A percentile compares a stretch with the other conserved stretches of the same genome.
Conservation (phyloP, 2,329 filamentous ascomycete species). For the Davidsoniella virescens region DNA sequence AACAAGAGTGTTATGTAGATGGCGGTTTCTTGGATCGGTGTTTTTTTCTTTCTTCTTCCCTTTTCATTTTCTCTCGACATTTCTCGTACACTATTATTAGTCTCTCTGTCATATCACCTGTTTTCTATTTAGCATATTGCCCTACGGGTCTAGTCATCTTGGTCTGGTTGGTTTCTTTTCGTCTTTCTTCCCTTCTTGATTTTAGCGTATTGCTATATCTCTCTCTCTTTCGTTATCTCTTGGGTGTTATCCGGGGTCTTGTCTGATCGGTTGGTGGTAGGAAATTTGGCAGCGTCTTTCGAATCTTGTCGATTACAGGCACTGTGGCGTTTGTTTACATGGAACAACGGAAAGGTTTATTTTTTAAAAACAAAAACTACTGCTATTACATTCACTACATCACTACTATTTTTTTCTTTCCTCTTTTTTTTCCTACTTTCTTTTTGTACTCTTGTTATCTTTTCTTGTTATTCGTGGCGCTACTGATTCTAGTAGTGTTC, state of each 20-base stretch:
- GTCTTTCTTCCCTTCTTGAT: constrained; percentile 1
- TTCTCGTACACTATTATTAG: neutral
- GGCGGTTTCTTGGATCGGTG: neutral
- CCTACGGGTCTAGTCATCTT: neutral
- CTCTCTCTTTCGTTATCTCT: neutral
- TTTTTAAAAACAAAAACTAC: too few relatives aligned
- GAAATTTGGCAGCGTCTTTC: too few relatives aligned
- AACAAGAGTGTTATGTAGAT: constrained; percentile 40
- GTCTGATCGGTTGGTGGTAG: neutral
- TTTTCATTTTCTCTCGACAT: neutral
- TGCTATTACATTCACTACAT: too few relatives aligned
- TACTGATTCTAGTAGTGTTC: too few relatives aligned
- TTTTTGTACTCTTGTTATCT: too few relatives aligned
- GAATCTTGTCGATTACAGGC: too few relatives aligned
- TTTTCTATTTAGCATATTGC: neutral
- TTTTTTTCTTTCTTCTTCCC: neutral
- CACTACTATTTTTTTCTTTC: too few relatives aligned
- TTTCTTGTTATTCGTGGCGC: too few relatives aligned
- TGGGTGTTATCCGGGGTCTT: neutral
- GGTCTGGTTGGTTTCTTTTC: neutral
- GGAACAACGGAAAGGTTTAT: too few relatives aligned
- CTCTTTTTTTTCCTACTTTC: too few relatives aligned
- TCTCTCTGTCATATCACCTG: neutral
- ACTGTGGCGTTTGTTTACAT: too few relatives aligned
- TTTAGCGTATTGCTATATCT: neutral